These are phyloP conservation scores for Mimosa pudica DNA, from an alignment of 306 rosid species.

Conservation along the genomic window DNA sequence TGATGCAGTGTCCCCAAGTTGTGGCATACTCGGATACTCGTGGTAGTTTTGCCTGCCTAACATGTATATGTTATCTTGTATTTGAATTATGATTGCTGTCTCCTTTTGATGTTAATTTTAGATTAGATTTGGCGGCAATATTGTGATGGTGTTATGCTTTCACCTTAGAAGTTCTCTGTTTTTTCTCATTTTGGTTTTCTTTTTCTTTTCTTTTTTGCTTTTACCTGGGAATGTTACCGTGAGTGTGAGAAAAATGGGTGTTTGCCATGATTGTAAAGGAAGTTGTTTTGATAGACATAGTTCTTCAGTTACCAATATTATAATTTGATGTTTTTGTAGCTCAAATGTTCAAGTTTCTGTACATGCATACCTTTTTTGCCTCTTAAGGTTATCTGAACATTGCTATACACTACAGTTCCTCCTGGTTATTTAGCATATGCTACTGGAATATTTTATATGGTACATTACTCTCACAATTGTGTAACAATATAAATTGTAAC, in stretches of 20 bases:
- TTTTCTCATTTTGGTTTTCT: slow-evolving; percentile 8
- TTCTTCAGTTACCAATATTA: slow-evolving; percentile 8
- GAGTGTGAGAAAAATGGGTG: slow-evolving; percentile 20
- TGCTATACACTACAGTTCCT: neutral
- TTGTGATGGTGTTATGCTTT: slow-evolving; percentile 34
- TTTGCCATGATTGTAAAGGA: slow-evolving; percentile 36
- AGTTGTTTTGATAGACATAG: slow-evolving; percentile 28
- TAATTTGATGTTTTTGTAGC: slow-evolving; percentile 3
- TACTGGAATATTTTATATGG: neutral
- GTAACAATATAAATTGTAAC: too few species aligned
- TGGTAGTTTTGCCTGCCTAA: slow-evolving; percentile 41
- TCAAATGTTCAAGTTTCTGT: slow-evolving; percentile 3
- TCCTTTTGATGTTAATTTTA: slow-evolving; percentile 33
- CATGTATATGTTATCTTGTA: slow-evolving; percentile 31
- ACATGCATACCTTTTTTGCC: neutral
- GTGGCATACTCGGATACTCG: slow-evolving; percentile 6
- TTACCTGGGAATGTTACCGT: slow-evolving; percentile 10
- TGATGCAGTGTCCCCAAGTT: slow-evolving; percentile 31
- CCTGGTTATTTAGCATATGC: neutral
- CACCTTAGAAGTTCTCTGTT: slow-evolving; percentile 31
- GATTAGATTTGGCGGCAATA: slow-evolving; percentile 38
- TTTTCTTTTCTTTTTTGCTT: neutral
- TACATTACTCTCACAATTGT: too few species aligned
- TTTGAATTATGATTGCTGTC: slow-evolving; percentile 31
- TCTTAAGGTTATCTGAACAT: neutral